phyloP scores from a whole-genome alignment of 805 yeast species.

The Candida manassasensis region DNA sequence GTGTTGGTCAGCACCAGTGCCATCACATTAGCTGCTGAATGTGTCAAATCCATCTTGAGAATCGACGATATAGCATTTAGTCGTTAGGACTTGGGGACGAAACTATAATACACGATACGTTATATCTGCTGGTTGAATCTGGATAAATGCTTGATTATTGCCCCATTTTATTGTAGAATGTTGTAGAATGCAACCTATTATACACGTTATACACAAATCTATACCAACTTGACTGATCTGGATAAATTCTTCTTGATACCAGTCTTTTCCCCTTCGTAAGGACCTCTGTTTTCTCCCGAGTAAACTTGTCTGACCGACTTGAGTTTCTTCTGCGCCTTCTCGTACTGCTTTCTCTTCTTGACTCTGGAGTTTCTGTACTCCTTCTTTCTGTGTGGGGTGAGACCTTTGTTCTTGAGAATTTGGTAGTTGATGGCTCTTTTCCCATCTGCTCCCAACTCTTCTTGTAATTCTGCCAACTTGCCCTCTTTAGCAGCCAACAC shows the following conservation, averaged over 20 bases:
- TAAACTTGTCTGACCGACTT: constrained; percentile 88
- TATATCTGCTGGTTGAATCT: too few relatives aligned
- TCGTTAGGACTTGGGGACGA: constrained; percentile 15
- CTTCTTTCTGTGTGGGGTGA: constrained; percentile 89
- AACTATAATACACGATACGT: too few relatives aligned
- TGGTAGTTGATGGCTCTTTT: constrained; percentile 95
- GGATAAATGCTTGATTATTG: neutral
- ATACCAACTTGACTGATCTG: constrained; percentile 77
- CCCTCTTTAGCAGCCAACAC: constrained; percentile 81
- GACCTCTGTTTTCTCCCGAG: constrained; percentile 58
- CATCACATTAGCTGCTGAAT: constrained; percentile 89
- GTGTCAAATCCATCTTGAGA: constrained; percentile 91
- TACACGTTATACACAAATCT: constrained; percentile 4
- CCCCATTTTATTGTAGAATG: constrained; percentile 4
- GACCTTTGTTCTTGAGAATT: constrained; percentile 93
- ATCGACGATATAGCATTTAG: constrained; percentile 96
- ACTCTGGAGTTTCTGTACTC: constrained; percentile 94
- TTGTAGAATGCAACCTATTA: constrained; percentile 5
- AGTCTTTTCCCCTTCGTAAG: constrained; percentile 90
- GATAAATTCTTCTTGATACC: constrained; percentile 95
- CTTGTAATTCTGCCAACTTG: constrained; percentile 64
- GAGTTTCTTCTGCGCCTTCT: constrained; percentile 88
- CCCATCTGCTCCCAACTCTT: constrained; percentile 68
- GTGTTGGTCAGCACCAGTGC: constrained; percentile 93
- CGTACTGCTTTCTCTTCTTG: constrained; percentile 97